Evolutionary conservation across 1,284 basidiomycete species (phyloP), one percentile per base, ranked within the genome.

Genomic region (Austroboletus niveus): DNA sequence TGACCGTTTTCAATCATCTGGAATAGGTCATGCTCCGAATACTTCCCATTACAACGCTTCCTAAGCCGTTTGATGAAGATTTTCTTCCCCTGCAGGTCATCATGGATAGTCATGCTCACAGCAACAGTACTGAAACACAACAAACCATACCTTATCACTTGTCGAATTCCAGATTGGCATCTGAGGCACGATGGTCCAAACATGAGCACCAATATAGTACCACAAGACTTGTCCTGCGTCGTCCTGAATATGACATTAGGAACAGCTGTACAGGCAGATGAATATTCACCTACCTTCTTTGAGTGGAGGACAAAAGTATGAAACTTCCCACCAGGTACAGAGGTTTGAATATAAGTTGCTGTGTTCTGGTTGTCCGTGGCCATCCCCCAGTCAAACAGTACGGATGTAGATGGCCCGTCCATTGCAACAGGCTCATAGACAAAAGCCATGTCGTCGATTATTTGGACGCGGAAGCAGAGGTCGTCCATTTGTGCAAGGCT

Each of bases 341-440:
- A 52, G 10, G 57, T 49, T 39, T 52, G 61, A 43, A 83, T 70
- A 42, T 75, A 75, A 7, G 55, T 47, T 31, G 56, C 54, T 1
- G 75, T 62, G 1, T 53, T 59, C 29, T 58, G 54, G 50, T 76
- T 77, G 7, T 64, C 66, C 24, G 59, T 49, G 9, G 51, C 51
- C 2, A 61, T 63, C 29, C 75, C 74, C 81, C 81, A 85, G 55
- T 80, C 79, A 44, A 85, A 69, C 24, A 84, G 57, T 53, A 76
- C 74, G 5, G 76, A 75, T 15, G 60, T 64, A 2, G 56, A 56
- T 4, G 69, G 67, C 1, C 68, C 71, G 47, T 85, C 81, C 24
- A 82, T 69, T 22, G 79, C 68, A 36, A 82, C 68, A 0, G 83
- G 82, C 51, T 81, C 75, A 45, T 76, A 73, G 8, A 82, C 42